Base-by-base conservation (phyloP, 106 monocot species). In the Dendrobium chrysotoxum region DNA sequence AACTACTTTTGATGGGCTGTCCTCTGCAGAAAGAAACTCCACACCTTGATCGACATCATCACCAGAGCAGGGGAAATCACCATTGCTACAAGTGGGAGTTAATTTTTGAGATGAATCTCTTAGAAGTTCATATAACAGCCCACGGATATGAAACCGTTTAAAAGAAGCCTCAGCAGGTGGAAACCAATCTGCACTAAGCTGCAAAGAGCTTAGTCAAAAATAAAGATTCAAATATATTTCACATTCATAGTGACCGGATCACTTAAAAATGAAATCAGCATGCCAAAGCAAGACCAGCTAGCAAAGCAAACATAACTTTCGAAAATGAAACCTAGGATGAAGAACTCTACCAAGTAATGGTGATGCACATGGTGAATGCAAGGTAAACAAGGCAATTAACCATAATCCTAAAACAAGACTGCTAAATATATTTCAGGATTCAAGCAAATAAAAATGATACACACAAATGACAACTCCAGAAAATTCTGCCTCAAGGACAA, bases 141-240 rank as follows among this genome's bases (percentile, higher is more conserved):
- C 76, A 47, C 76, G 76, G 28, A 76, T 76, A 50, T 76, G 47
- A 76, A 76, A 76, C 15, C 76, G 76, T 47, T 76, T 76, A 47
- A 76, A 76, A 76, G 76, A 76, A 76, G 76, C 76, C 28, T 76
- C 76, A 45, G 76, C 45, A 76, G 76, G 76, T 76, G 76, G 76
- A 76, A 76, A 76, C 76, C 76, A 76, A 50, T 76, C 76, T 50
- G 76, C 47, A 76, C 26, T 76, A 28, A 76, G 76, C 76, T 76
- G 76, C 46, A 26, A 76, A 76, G 76, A 76, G 76, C 23, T 46
- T 47, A 74, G 15, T 21, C 31, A 65, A 35, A 42, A 74, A 40
- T 74, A 74, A 74, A 13, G 41, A 41, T 35, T 70, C 35, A 70
- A 4, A 70, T 31, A 70, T 13, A 70, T 70, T 65, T 65, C 26